phyloP scores from a whole-genome alignment of 306 rosid species.

The Cucurbita moschata region DNA sequence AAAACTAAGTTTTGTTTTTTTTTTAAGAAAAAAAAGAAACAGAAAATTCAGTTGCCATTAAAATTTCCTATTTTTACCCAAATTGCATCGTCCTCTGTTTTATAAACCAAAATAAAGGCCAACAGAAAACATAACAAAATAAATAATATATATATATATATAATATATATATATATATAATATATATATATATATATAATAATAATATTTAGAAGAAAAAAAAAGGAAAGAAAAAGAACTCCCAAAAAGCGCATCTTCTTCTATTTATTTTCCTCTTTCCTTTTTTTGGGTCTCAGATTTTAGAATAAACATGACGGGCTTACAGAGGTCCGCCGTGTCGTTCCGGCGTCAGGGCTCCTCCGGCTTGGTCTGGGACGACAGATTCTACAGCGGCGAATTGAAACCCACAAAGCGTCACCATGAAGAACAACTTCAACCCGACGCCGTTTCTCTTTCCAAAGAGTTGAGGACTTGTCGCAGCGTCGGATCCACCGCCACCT shows the following conservation, averaged over 20 bases:
- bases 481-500: neutral
- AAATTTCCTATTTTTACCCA: neutral
- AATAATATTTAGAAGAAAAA: neutral
- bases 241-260: neutral
- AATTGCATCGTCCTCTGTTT: neutral
- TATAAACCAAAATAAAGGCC: neutral
- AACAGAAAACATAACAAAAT: neutral
- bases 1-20: neutral
- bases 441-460: neutral
- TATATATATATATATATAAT: neutral
- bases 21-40: no score
- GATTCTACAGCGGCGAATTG: constrained; percentile 4
- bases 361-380: constrained; percentile 18
- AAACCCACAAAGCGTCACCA: neutral
- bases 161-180: no score
- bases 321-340: constrained; percentile 20
- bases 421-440: neutral
- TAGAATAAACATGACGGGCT: constrained; percentile 3
- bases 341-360: constrained; percentile 27
- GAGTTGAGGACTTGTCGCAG: neutral
- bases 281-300: neutral
- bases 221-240: neutral
- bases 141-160: neutral
- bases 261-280: neutral
- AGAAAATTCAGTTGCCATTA: neutral